A percentile compares a stretch with the other conserved stretches of the same genome.
Conservation (phyloP, 225 moss, liverwort and hornwort genomes). For the Pseudoscleropodium purum region DNA sequence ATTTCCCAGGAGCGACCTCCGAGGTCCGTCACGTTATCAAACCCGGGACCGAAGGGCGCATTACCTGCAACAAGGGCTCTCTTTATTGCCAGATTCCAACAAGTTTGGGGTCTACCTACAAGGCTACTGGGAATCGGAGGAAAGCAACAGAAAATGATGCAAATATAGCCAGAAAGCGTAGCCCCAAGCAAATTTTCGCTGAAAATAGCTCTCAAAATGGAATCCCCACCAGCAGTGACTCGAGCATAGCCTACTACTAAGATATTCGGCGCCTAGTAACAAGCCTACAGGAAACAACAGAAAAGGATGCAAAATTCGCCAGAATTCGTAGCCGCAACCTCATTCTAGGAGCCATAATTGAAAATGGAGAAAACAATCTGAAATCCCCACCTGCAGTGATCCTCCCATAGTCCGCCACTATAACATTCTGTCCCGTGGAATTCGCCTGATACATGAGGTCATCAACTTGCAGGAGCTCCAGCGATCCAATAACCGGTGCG, state of each 20-base stretch:
- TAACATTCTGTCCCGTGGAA: slow-evolving; percentile 60
- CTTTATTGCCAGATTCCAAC: neutral
- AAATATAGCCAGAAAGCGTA: too few relatives aligned
- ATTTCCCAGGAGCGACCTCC: slow-evolving; percentile 85
- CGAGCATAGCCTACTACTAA: neutral
- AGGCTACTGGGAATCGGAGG: neutral
- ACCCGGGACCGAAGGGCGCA: slow-evolving; percentile 70
- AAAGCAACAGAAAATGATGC: neutral
- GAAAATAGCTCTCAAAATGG: neutral
- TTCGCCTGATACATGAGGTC: slow-evolving; percentile 26
- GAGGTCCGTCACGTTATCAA: slow-evolving; percentile 62
- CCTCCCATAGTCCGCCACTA: slow-evolving; percentile 73
- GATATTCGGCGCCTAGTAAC: neutral
- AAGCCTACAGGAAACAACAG: neutral
- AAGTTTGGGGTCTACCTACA: neutral
- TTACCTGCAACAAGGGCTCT: slow-evolving; percentile 15
- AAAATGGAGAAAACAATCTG: neutral
- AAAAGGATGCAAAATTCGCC: neutral
- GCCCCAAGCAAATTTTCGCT: neutral
- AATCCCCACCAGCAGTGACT: neutral
- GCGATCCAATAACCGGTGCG: slow-evolving; percentile 63
- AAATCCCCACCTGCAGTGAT: slow-evolving; percentile 27
- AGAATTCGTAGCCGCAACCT: neutral
- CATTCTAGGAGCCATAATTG: neutral
- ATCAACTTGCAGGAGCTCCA: slow-evolving; percentile 75